These are phyloP conservation scores for Parsonsia alboflavescens DNA, from an alignment of 257 asterid genomes.

Conservation along the genomic window DNA sequence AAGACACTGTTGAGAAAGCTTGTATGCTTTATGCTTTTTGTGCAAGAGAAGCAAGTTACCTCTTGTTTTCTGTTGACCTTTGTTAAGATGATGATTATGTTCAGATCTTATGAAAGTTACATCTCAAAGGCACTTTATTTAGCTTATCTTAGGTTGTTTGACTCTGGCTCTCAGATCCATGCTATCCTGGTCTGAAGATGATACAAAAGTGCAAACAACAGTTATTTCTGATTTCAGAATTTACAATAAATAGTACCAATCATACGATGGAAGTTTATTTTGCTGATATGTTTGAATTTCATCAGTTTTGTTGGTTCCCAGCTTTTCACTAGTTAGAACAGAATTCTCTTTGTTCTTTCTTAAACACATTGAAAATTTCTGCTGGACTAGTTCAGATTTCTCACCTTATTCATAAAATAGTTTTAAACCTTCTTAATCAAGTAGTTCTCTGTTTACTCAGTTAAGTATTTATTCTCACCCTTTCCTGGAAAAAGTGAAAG, in stretches of 20 bases:
- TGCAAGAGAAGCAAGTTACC: background rate
- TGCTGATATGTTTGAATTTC: background rate
- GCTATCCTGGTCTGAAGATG: background rate
- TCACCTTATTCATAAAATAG: background rate
- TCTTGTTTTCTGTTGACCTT: background rate
- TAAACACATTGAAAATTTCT: background rate
- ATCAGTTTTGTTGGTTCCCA: background rate
- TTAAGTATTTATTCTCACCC: background rate
- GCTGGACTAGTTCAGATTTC: background rate
- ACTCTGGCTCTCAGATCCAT: background rate
- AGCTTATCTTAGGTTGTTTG: background rate
- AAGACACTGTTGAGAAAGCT: background rate
- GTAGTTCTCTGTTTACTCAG: background rate
- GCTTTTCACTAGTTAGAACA: background rate
- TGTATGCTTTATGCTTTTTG: background rate
- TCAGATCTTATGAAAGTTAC: background rate
- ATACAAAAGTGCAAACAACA: background rate
- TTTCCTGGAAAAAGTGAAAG: constrained; percentile 8
- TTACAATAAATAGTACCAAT: background rate
- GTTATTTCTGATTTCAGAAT: background rate
- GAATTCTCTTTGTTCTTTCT: constrained; percentile 4
- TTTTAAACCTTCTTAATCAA: no score
- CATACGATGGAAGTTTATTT: background rate
- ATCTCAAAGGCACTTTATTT: background rate
- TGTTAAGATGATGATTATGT: background rate